Evolutionary conservation across 495 filamentous ascomycete species (phyloP), one percentile per base, ranked within the genome.

Genomic region (Talaromyces nanjingensis): DNA sequence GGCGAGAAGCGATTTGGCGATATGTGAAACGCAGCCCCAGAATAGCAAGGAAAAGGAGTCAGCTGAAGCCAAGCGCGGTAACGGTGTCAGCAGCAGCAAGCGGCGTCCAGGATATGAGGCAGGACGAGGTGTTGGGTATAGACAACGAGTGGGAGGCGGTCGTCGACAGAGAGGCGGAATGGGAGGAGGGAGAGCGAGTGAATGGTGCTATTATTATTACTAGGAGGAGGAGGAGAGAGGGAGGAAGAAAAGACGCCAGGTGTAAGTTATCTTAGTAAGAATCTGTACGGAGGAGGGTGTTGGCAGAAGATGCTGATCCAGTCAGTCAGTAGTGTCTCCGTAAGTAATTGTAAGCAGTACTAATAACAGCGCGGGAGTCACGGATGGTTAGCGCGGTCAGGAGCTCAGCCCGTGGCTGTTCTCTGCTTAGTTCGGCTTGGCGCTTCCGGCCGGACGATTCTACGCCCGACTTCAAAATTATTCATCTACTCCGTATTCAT

Each of bases 21-120:
- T 56, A 56, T 2, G 53, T 29, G 53, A 56, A 56, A 56, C 53
- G 53, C 53, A 56, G 53, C 53, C 53, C 53, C 53, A 29, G 9
- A 29, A 14, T 56, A 56, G 53, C 6, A 56, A 18, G 5, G 53
- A 16, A 56, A 56, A 56, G 53, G 53, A 56, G 53, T 25, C 53
- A 16, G 22, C 53, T 24, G 22, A 56, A 27, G n/a, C 7, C 18
- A 18, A 9, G 45, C 45, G 45, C 45, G 45, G 45, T 12, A 22
- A 18, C 45, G 45, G 18, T 20, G 45, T 49, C 45, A 49, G 18
- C 45, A 49, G 3, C 37, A 42, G 37, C 37, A 42, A 42, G 37
- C 37, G 37, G 37, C 45, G 45, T 49, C 45, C 45, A 20, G 45
- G 5, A 49, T 49, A 11, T 22, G 45, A 49, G 42, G 42, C n/a